Evolutionary conservation across 2,329 filamentous ascomycete species (phyloP), one percentile per base, ranked within the genome.

Genomic region (Paraphoma chrysanthemicola): DNA sequence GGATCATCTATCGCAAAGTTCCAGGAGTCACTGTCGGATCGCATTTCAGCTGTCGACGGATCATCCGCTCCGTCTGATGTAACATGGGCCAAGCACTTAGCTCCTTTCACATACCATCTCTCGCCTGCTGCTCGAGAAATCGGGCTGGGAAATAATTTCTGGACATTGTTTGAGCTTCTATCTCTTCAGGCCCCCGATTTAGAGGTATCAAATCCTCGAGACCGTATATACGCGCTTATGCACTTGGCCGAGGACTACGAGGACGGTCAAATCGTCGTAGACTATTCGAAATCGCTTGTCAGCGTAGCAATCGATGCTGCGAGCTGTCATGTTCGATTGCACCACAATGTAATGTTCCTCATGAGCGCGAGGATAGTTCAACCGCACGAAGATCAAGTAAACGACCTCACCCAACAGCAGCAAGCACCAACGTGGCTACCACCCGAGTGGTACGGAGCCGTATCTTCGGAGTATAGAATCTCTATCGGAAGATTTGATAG

Each of bases 141-240:
- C 16, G 2, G 8, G n/a, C 14, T 3, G 16, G 8, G 8, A 11
- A 42, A 16, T 11, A 4, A 38, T n/a, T 42, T 42, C 39, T 42
- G 39, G 39, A n/a, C 8, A 8, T n/a, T 42, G 11, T 3, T 36
- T 16, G n/a, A n/a, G 16, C 39, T 42, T 8, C 16, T 42, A 2
- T 16, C 39, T 8, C 11, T 42, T 3, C 14, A n/a, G 9, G 12
- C 3, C 4, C 10, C 3, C 41, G 33, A 36, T 3, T 10, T 51
- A 8, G 16, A n/a, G 9, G 44, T 51, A 17, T 33, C 16, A n/a
- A 30, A 51, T 38, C 7, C 30, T 9, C 41, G 42, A 33, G 53
- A 55, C 23, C 48, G 41, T 4, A 9, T 55, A 3, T 55, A 55
- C 17, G 53, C 53, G 2, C 10, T 51, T 6, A 55, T 55, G 53